Base-by-base conservation (phyloP, 2,329 filamentous ascomycete genomes). In the Clarireedia hainanense region DNA sequence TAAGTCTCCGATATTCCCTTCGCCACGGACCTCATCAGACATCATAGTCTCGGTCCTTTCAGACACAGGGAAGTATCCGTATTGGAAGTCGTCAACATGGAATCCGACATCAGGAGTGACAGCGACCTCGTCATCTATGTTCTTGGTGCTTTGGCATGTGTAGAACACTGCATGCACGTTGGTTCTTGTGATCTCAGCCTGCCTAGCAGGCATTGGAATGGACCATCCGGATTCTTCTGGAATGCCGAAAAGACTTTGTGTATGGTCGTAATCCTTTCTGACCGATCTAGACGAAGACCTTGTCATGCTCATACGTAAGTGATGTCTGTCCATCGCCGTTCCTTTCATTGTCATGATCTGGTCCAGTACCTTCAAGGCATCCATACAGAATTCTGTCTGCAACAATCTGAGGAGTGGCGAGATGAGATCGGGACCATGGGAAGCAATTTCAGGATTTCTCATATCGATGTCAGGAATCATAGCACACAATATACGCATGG, bases 111-210 rank as follows among this genome's bases (percentile, higher is more conserved):
- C 91, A 1, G 90, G 87, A 0, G 90, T 94, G 4, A 84, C 80
- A 0, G 82, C 80, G 4, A 83, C 76, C 55, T 88, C 81, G 6
- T 79, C 74, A 34, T 75, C 67, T 61, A 85, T 79, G 24, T 74
- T 74, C 52, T 80, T 78, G 4, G 81, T 77, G 59, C 82, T 86
- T 52, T 89, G 87, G 67, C 91, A 96, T 61, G 91, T 95, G 71
- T 96, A 96, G 71, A 96, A 97, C 0, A 94, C 91, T 0, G 91
- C 90, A 69, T 97, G 92, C 2, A 99, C 94, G 65, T 99, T 99
- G 57, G 86, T 82, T 56, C 94, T 81, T 4, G 94, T 97, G 36
- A 85, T 82, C 53, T 87, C 85, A 0, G 91, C 94, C 73, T 96
- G 92, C 55, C 88, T 86, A 0, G 92, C 92, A 15, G 94, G 94